Base-by-base conservation (phyloP, 2,329 filamentous ascomycete genomes). In the Blastomyces silverae region DNA sequence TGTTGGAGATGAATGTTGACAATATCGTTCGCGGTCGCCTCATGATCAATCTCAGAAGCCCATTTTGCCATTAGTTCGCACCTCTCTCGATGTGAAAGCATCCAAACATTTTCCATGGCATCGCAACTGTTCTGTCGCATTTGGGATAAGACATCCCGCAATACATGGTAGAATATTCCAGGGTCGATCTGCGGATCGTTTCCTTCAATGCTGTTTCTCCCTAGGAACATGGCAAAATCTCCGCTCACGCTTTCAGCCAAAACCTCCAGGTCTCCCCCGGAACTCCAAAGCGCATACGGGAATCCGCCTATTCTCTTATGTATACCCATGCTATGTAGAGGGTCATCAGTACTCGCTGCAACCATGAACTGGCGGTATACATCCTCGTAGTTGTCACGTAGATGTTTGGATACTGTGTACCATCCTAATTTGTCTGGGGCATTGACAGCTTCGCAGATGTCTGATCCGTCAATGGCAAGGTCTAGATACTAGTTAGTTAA, bases 1-100 rank as follows among this genome's bases (percentile, higher is more conserved):
- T 70, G 67, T 44, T 67, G 61, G 22, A 69, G 68, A 58, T 71
- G 69, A 22, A 73, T 66, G 37, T 68, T 66, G 34, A 67, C 69
- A 57, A 70, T 66, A 22, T 69, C 39, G 20, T 68, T 62, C 6
- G 66, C 48, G n/a, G 69, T 42, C 17, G 52, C 20, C 34, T 68
- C 64, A 17, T 52, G 46, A 44, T 69, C 63, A 34, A 71, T 65
- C 44, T 69, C 48, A 13, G 44, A 57, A 39, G 64, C 68, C 69
- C 69, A 71, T 31, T 60, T 48, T 31, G 57, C 58, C 48, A 71
- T 61, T 22, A 69, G 50, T 28, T 34, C n/a, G 20, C 65, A 62
- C 39, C 69, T 68, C 56, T 69, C 64, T 10, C n/a, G 5, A 28
- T 66, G 50, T 31, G 65, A 34, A 20, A 69, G 50, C n/a, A 64